Base-by-base conservation (phyloP, 192 early-diverging fungal species). In the Paraglomus brasilianum region DNA sequence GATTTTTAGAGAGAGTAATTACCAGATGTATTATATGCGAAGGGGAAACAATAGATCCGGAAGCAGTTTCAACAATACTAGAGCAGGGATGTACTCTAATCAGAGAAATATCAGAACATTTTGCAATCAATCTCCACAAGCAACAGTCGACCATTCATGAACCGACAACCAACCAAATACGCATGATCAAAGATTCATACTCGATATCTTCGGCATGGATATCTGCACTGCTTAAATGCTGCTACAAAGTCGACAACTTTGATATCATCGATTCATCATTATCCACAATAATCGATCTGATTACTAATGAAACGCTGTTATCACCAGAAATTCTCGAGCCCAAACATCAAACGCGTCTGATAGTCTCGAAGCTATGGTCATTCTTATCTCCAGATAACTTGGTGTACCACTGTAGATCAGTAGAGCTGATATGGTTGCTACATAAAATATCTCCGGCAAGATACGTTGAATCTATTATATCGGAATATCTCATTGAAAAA, bases 401-500 rank as follows among this genome's bases (percentile, higher is more conserved):
- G 43, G 57, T 81, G 0, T 72, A 85, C 42, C 92, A 95, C 61
- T 69, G 81, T 11, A 81, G 86, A 7, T 82, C 83, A 0, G 82
- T 87, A 0, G 79, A 91, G 42, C 75, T 94, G 1, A 72, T 95
- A 24, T 92, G 85, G 83, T 65, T 79, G 52, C 74, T 95, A 50
- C 73, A 78, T 66, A 77, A 79, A 51, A 58, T 82, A 4, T 77
- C 85, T 8, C 72, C 69, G 4, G 47, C 86, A 4, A 84, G 84
- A 38, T 75, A 85, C 38, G 83, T 93, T 0, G 91, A 93, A 55
- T 79, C 86, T 1, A 78, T 85, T 8, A 70, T 92, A 6, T 77
- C 81, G 0, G 73, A 75, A 0, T 88, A 85, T 43, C 48, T 88
- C 5, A 77, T 80, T 17, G 41, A 74, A 9, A 72, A 79, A 5